Conservation (phyloP, 768 basidiomycete genomes). For the Suillus discolor region DNA sequence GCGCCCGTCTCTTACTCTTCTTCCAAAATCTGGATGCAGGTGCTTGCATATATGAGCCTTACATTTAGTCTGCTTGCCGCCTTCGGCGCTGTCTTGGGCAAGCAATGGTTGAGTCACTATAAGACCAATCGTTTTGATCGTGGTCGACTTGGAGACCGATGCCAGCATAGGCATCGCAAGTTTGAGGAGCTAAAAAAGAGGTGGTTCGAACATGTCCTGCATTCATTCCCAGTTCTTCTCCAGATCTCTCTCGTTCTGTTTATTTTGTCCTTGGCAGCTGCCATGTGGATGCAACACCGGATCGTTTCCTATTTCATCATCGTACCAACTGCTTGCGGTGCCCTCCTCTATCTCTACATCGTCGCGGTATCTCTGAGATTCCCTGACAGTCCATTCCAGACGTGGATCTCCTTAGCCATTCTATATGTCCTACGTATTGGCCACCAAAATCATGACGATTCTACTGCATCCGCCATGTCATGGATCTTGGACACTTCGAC, state of each 20-base stretch:
- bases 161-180: constrained; percentile 12
- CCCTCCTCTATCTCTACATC: constrained; percentile 5
- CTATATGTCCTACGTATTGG: background rate
- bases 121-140: background rate
- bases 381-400: constrained; percentile 13
- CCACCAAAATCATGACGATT: too few relatives aligned
- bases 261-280: constrained; percentile 5
- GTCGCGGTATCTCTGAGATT: constrained; percentile 1
- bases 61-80: constrained; percentile 14
- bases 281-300: constrained; percentile 1
- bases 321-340: background rate
- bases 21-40: constrained; percentile 13
- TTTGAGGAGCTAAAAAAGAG: constrained; percentile 5
- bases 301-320: constrained; percentile 14
- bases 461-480: background rate
- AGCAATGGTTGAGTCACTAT: constrained; percentile 17
- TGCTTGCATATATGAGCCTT: constrained; percentile 16
- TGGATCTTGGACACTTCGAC: constrained; percentile 19
- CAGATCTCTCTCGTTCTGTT: constrained; percentile 18
- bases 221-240: constrained; percentile 13
- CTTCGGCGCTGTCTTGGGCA: constrained; percentile 16
- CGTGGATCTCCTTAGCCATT: background rate
- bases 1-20: constrained; percentile 6
- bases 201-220: constrained; percentile 10
- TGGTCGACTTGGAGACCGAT: constrained; percentile 11